Conservation (phyloP, 2,329 filamentous ascomycete species). For the Ambrosiella cleistominuta region DNA sequence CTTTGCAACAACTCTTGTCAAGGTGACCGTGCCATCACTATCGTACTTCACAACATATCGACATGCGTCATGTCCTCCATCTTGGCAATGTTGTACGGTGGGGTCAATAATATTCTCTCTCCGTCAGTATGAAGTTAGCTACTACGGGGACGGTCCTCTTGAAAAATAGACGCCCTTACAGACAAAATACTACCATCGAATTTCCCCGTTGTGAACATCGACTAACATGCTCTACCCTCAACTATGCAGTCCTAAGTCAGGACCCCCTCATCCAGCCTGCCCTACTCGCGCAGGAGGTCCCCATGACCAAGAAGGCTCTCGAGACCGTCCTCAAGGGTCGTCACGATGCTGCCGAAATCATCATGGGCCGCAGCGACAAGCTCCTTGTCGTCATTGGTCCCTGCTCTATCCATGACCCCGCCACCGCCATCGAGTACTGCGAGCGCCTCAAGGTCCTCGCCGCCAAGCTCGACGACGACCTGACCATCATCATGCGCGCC, state of each 20-base stretch:
- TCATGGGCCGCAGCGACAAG: conserved; percentile 35
- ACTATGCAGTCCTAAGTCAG: conserved; percentile 55
- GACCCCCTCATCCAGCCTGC: conserved; percentile 86
- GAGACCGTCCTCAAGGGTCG: conserved; percentile 43
- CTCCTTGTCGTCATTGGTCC: conserved; percentile 89
- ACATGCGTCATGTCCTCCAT: too few species aligned
- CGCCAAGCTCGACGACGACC: conserved; percentile 62
- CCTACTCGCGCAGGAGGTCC: conserved; percentile 85
- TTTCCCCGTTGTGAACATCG: neutral
- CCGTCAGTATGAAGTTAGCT: too few species aligned
- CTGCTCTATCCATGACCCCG: conserved; percentile 93
- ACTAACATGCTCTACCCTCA: conserved; percentile 1
- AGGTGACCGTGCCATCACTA: too few species aligned
- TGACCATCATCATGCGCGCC: conserved; percentile 90
- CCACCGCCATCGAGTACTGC: conserved; percentile 75
- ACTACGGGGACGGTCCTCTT: too few species aligned
- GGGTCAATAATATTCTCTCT: too few species aligned
- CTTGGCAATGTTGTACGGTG: too few species aligned
- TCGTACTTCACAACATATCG: neutral
- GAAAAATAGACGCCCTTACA: too few species aligned
- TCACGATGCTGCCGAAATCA: conserved; percentile 48
- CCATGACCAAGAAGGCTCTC: conserved; percentile 38
- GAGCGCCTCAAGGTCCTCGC: conserved; percentile 58
- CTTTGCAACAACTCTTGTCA: too few species aligned
- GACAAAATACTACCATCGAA: neutral